phyloP scores from a whole-genome alignment of 495 filamentous ascomycete species.

The Aspergillus olivimuriae region DNA sequence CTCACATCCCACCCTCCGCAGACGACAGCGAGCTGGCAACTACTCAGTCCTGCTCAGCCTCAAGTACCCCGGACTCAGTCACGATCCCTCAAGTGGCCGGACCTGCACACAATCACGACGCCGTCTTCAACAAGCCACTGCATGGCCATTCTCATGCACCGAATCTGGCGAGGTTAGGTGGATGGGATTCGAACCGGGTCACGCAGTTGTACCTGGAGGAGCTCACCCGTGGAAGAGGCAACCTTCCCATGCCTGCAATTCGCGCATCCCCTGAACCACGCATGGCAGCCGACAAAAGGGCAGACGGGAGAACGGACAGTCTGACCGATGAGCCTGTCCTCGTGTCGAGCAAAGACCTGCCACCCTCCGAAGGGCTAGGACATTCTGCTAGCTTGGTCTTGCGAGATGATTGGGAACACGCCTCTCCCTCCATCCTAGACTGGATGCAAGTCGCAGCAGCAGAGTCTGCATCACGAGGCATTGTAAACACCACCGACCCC shows the following conservation, averaged over 20 bases:
- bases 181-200: conserved; percentile 48
- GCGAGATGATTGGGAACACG: conserved; percentile 48
- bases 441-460: conserved; percentile 47
- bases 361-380: conserved; percentile 13
- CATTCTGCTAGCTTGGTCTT: conserved; percentile 40
- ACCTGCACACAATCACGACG: conserved; percentile 4
- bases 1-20: conserved; percentile 11
- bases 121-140: conserved; percentile 2
- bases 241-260: conserved; percentile 15
- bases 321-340: conserved; percentile 34
- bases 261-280: conserved; percentile 17
- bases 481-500: conserved; percentile 14
- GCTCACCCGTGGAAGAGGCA: conserved; percentile 34
- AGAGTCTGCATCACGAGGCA: conserved; percentile 17
- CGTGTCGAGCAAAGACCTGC: conserved; percentile 22
- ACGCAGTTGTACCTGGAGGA: conserved; percentile 50
- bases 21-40: conserved; percentile 22
- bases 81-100: conserved; percentile 13
- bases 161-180: conserved; percentile 43
- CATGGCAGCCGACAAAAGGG: conserved; percentile 5
- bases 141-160: conserved; percentile 26
- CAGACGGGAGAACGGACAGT: conserved; percentile 18
- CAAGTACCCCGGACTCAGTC: conserved; percentile 24
- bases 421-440: conserved; percentile 50
- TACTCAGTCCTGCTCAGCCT: conserved; percentile 31